Conservation (phyloP, 2,329 filamentous ascomycete species). For the Bipolaris cookei region DNA sequence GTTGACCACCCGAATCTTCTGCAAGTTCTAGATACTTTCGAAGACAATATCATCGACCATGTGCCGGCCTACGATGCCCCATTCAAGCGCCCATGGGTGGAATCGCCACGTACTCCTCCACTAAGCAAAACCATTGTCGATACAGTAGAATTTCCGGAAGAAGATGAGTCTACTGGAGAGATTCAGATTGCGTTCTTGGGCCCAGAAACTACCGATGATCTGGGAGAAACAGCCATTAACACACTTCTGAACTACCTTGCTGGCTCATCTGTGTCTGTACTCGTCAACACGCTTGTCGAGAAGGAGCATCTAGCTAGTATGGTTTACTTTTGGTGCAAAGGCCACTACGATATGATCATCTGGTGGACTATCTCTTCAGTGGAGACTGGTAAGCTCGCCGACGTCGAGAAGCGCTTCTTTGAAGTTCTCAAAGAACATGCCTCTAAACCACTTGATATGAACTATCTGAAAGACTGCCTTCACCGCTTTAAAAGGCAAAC, state of each 20-base stretch:
- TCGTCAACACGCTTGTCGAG: slow-evolving; percentile 92
- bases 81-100: slow-evolving; percentile 89
- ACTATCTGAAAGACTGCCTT: slow-evolving; percentile 87
- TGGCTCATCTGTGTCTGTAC: slow-evolving; percentile 87
- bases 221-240: slow-evolving; percentile 71
- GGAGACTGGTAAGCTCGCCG: slow-evolving; percentile 80
- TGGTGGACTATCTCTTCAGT: slow-evolving; percentile 88
- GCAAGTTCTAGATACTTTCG: slow-evolving; percentile 83
- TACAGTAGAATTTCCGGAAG: slow-evolving; percentile 90
- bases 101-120: slow-evolving; percentile 77
- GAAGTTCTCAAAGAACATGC: slow-evolving; percentile 82
- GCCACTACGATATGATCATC: slow-evolving; percentile 80
- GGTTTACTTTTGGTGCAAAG: slow-evolving; percentile 79
- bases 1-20: slow-evolving; percentile 82
- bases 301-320: slow-evolving; percentile 90
- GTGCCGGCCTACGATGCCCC: slow-evolving; percentile 76
- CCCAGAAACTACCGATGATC: slow-evolving; percentile 74
- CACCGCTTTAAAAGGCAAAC: slow-evolving; percentile 79
- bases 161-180: slow-evolving; percentile 92
- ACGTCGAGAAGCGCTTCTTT: slow-evolving; percentile 85
- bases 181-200: slow-evolving; percentile 87
- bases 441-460: slow-evolving; percentile 82
- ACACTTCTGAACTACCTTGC: slow-evolving; percentile 85
- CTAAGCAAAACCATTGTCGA: slow-evolving; percentile 76
- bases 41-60: slow-evolving; percentile 81